Base-by-base conservation (phyloP, 2,329 filamentous ascomycete species). In the Penicillium sp. region DNA sequence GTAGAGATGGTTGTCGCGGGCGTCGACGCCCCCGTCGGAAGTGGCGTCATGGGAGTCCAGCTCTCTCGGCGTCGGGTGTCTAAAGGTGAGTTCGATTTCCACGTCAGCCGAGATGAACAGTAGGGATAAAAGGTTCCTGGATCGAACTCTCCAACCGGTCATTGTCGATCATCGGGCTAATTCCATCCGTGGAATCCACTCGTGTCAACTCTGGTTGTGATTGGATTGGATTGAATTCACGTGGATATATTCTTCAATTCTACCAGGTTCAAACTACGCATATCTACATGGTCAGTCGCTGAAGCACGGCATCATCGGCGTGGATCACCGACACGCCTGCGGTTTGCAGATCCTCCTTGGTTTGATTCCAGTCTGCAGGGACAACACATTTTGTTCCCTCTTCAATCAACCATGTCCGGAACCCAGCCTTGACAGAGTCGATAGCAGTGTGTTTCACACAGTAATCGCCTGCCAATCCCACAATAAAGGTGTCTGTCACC, bases 391-490 rank as follows among this genome's bases (percentile, higher is more conserved):
- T 80, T 4, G 84, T 89, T 6, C 74, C 88, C 54, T 96, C 86
- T 52, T 82, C 77, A 3, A 96, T 70, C 15, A 96, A 74, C 61
- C 75, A 85, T 3, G 84, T 84, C 50, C 64, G 69, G 58, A 92
- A 95, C 0, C 89, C 90, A 52, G 84, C 81, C 47, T 74, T 76
- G 2, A 66, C 72, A 0, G 89, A 82, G 70, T 95, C 85, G 34
- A 87, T 65, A 0, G 89, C 90, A 11, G 88, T 94, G 45, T 68
- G 75, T 59, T 79, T 82, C 38, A 96, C 89, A 61, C 92, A 98
- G 62, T 85, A 95, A 64, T 96, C 92, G 12, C 79, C 81, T 3
- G 92, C 90, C 37, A 98, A 60, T 0, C 92, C 92, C 1, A 86
- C 87, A 14, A 92, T 77, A 60, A 82, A 95, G 4, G 95, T 85